Percentiles rank a stretch among this genome's conserved stretches.
These are phyloP conservation scores for Corylus americana DNA, from an alignment of 306 rosid species.

Conservation along the genomic window DNA sequence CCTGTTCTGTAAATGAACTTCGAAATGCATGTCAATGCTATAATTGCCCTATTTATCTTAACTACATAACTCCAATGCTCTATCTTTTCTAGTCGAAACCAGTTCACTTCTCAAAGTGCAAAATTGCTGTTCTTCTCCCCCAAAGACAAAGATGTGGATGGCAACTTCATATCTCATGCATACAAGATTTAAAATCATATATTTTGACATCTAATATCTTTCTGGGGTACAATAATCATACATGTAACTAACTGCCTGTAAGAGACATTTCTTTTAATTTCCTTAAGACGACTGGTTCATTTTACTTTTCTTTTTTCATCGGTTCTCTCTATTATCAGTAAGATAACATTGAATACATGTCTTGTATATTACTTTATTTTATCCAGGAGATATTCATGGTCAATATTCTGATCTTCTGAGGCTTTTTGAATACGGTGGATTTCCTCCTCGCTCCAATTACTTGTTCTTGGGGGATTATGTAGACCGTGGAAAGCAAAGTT, in stretches of 20 bases:
- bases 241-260: background rate
- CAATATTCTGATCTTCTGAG: conserved; percentile 85
- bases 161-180: background rate
- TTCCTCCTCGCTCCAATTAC: conserved; percentile 82
- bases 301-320: background rate
- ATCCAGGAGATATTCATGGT: conserved; percentile 86
- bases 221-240: background rate
- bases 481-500: conserved; percentile 87
- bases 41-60: background rate
- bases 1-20: background rate
- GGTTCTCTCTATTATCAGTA: background rate
- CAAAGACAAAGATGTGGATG: background rate
- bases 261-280: background rate
- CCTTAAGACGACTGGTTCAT: background rate
- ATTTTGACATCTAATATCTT: background rate
- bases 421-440: conserved; percentile 81
- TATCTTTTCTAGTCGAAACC: background rate
- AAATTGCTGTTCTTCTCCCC: background rate
- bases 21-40: background rate
- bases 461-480: conserved; percentile 88
- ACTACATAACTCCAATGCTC: background rate
- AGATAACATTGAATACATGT: conserved; percentile 1
- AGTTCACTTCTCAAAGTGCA: background rate
- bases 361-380: conserved; percentile 16
- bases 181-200: background rate